A percentile compares a stretch with the other conserved stretches of the same genome.
phyloP scores from a whole-genome alignment of 768 basidiomycete genomes.

The Lactarius psammicola region DNA sequence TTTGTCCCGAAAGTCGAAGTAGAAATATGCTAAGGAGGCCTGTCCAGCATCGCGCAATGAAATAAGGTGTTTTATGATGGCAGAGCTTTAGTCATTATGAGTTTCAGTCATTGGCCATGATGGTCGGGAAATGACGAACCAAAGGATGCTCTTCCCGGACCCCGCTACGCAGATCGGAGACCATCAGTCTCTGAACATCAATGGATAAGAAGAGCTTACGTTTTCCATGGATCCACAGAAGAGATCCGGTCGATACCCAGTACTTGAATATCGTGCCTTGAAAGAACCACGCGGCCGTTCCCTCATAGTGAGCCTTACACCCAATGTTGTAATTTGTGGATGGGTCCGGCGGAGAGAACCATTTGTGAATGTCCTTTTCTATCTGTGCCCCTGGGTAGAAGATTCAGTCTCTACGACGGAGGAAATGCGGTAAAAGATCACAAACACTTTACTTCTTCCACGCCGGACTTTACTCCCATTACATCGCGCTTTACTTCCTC shows the following conservation, averaged over 20 bases:
- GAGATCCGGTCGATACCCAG: not conserved
- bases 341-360: not conserved
- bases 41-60: not conserved
- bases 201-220: not conserved
- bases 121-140: not conserved
- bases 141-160: not conserved
- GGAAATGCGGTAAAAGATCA: too few relatives aligned
- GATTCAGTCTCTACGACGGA: not conserved
- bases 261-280: not conserved
- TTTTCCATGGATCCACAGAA: not conserved
- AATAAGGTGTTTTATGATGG: not conserved
- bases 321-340: not conserved
- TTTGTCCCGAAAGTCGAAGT: not conserved
- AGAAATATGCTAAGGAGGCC: not conserved
- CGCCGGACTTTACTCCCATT: too few relatives aligned
- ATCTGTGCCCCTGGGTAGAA: too few relatives aligned
- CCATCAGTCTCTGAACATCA: not conserved
- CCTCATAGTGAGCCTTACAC: not conserved
- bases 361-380: too few relatives aligned
- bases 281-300: not conserved
- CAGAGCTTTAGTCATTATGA: not conserved
- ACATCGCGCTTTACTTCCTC: too few relatives aligned
- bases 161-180: not conserved
- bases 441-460: too few relatives aligned
- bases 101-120: not conserved